Percentiles rank a stretch among this genome's conserved stretches.
Evolutionary conservation across 768 basidiomycete species (phyloP).

Genomic region (Suillus paluster): DNA sequence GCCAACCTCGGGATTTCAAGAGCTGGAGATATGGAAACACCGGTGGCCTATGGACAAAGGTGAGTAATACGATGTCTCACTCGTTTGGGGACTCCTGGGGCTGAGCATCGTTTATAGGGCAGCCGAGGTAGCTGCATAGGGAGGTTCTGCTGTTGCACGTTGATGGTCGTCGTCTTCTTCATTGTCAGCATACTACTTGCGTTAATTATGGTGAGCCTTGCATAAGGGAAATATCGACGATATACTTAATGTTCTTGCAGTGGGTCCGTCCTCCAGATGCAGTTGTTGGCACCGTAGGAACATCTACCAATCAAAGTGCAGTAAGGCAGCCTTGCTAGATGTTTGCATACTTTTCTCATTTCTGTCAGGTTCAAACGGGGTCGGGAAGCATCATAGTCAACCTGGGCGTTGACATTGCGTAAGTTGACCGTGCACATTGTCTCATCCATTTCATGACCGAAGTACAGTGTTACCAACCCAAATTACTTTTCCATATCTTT

Average conservation of each 20-base stretch:
- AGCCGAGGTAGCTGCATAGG: constrained; percentile 62
- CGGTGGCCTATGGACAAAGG: constrained; percentile 74
- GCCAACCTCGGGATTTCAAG: constrained; percentile 40
- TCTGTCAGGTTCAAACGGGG: constrained; percentile 39
- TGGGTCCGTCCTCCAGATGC: constrained; percentile 81
- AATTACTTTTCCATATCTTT: constrained; percentile 78
- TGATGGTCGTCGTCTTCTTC: constrained; percentile 68
- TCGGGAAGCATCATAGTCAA: constrained; percentile 57
- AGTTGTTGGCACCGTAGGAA: constrained; percentile 52
- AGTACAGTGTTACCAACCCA: constrained; percentile 74
- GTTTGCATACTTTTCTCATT: not conserved
- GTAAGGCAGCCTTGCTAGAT: constrained; percentile 38
- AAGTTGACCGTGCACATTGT: constrained; percentile 28
- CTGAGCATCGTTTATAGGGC: constrained; percentile 46
- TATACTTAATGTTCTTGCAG: constrained; percentile 39
- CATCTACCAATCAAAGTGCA: constrained; percentile 44
- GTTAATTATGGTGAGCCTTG: constrained; percentile 62
- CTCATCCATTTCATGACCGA: constrained; percentile 10
- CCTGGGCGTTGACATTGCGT: constrained; percentile 72
- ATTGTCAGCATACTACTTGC: constrained; percentile 67
- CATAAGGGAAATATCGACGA: constrained; percentile 11
- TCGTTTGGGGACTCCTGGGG: not conserved
- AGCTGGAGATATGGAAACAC: constrained; percentile 60
- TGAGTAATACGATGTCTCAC: constrained; percentile 23
- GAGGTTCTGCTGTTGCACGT: constrained; percentile 76